Percentiles rank a stretch among this genome's conserved stretches.
Conservation (phyloP, 208 protist species). For the Porcisia deanei region DNA sequence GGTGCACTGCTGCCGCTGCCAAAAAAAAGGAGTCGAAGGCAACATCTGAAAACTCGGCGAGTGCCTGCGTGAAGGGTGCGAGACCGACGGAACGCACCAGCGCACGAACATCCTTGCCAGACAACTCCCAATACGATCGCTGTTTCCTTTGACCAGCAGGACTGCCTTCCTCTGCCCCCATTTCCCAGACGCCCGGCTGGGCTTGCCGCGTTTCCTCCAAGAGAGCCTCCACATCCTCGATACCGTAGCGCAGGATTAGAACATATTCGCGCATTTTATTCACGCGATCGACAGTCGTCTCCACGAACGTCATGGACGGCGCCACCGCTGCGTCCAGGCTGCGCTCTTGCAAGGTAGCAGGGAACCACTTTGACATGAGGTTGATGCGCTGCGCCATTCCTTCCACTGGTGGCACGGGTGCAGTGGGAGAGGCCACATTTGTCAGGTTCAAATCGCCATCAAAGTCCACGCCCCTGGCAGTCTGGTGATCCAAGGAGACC, state of each 20-base stretch:
- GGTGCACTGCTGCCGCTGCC: constrained; percentile 7
- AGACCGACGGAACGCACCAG: constrained; percentile 11
- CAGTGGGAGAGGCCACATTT: constrained; percentile 17
- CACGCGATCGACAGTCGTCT: constrained; percentile 50
- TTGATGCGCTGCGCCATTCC: constrained; percentile 23
- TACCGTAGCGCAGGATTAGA: constrained; percentile 50
- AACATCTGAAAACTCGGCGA: constrained; percentile 25
- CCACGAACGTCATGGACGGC: constrained; percentile 43
- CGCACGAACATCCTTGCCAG: constrained; percentile 7
- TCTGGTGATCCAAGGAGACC: background rate
- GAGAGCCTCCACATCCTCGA: constrained; percentile 60
- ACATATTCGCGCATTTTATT: constrained; percentile 60
- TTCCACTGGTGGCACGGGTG: constrained; percentile 23
- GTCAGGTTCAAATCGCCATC: constrained; percentile 15
- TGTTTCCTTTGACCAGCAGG: background rate
- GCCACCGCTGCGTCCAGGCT: constrained; percentile 57
- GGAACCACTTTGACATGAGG: constrained; percentile 82
- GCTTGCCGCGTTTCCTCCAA: constrained; percentile 23
- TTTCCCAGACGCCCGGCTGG: background rate
- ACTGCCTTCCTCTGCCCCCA: background rate
- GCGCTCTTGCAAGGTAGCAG: constrained; percentile 58
- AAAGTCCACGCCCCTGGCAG: background rate
- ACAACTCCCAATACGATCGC: constrained; percentile 17
- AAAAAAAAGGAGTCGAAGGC: background rate
- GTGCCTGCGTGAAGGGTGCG: constrained; percentile 12